Base-by-base conservation (phyloP, 73 alveolate genomes). In the Tetrahymena borealis region DNA sequence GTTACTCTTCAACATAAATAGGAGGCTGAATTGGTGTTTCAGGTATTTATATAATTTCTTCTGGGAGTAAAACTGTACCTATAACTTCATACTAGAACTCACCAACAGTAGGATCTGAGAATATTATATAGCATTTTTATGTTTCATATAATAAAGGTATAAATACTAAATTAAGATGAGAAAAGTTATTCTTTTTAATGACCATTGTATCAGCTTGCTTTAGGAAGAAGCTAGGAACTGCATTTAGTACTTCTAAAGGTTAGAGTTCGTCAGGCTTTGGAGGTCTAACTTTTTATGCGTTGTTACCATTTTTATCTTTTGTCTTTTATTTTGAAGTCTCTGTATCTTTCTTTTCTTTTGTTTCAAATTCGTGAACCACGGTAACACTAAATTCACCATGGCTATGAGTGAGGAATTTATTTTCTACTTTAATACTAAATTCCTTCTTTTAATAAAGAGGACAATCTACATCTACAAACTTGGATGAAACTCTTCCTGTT, bases 51-150 rank as follows among this genome's bases (percentile, higher is more conserved):
- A 60, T 60, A 7, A 60, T 35, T 60, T 60, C 90, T 79, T 98
- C 99, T 13, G 99, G 99, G 24, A 94, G 96, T 95, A 96, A 99
- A 32, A 98, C 99, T 91, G 97, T 96, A n/a, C 99, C 99, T 77
- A 96, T 97, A 11, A 98, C 96, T 37, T 98, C 97, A 97, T 98
- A 97, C 95, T 98, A 97, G 92, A 98, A 95, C 94, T 98, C 99
- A 18, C 99, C 99, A 2, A 98, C 99, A 39, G 94, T 96, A 77
- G 98, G 99, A 94, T 98, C 99, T 24, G 98, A 85, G 90, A 98
- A 98, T 39, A 98, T 98, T 0, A 98, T 97, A 91, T 96, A 97
- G 92, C 99, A 98, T 92, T 97, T 98, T 93, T 98, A 97, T 11
- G 97, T 97, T 78, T 98, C 99, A 78, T 98, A 94, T 79, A 98